A percentile compares a stretch with the other conserved stretches of the same genome.
phyloP scores from a whole-genome alignment of 345 rosid species.

The thale cress (Arabidopsis thaliana) region DNA sequence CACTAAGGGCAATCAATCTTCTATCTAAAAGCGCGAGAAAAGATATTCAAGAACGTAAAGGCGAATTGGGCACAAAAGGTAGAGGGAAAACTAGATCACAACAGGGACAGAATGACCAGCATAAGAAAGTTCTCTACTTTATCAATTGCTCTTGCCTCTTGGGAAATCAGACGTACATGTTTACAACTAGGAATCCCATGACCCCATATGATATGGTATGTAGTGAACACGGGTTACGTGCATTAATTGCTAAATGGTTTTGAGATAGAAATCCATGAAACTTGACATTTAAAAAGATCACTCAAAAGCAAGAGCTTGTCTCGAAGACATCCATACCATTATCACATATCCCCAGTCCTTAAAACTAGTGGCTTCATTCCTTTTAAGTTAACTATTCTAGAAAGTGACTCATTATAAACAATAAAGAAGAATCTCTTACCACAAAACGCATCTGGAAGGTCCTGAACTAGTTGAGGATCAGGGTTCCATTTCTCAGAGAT shows the following conservation, averaged over 20 bases:
- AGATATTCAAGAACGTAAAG: conserved; percentile 6
- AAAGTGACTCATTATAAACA: conserved; percentile 4
- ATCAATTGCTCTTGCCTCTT: conserved; percentile 11
- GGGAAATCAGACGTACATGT: not conserved
- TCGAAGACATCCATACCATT: not conserved
- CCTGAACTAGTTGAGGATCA: conserved; percentile 65
- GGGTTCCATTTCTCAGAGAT: conserved; percentile 85
- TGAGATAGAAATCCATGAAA: conserved; percentile 7
- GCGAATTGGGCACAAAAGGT: conserved; percentile 1
- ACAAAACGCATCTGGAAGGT: conserved; percentile 85
- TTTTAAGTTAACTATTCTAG: not conserved
- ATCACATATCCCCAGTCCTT: conserved; percentile 4
- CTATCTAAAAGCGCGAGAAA: not conserved
- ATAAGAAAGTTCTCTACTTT: conserved; percentile 12
- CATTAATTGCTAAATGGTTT: conserved; percentile 1
- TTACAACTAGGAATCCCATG: not conserved
- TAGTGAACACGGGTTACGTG: not conserved
- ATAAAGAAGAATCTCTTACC: conserved; percentile 52
- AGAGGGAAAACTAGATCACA: conserved; percentile 21
- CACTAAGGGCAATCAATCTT: not conserved
- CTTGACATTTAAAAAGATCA: conserved; percentile 14
- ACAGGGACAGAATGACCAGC: conserved; percentile 12
- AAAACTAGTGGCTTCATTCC: conserved; percentile 6
- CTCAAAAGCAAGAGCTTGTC: not conserved
- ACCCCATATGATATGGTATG: not conserved